Base-by-base conservation (phyloP, 768 basidiomycete genomes). In the Infundibulicybe gibba region DNA sequence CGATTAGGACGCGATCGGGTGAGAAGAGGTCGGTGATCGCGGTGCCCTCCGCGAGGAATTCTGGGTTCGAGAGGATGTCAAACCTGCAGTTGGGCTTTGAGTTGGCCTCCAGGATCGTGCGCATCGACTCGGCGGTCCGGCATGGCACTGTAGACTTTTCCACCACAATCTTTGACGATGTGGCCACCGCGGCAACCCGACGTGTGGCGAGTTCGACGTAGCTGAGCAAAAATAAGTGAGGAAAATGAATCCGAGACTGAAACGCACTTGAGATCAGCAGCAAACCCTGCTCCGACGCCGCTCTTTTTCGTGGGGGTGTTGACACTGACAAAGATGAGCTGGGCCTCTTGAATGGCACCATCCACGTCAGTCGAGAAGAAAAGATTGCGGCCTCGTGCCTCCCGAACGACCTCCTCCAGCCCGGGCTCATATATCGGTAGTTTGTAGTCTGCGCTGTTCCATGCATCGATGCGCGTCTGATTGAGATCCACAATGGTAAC, bases 101-200 rank as follows among this genome's bases (percentile, higher is more conserved):
- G 77, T 99, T 99, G 56, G 95, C 94, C 68, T 98, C 94, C 45
- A 99, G 85, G 68, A 99, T 97, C 45, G 91, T 97, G 59, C 95
- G 91, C 97, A 99, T 99, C 15, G 94, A 95, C 69, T 97, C 91
- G 50, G 97, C 97, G 6, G 97, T 99, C 54, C 97, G 86, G 73
- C 94, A 97, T 33, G 97, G 97, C 8, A 99, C 97, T 4, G 97
- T 99, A 13, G 95, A 98, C 69, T 99, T 99, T 64, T 99, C 97
- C 50, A 99, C 94, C 44, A 99, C 97, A 58, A 99, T 98, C 76
- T 99, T 99, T 64, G 83, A 87, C 1, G 88, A 83, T 17, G 74
- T 86, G 40, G 97, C 91, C 48, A 97, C 87, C 38, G 80, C 81
- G 37, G 97, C 97, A 54, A 99, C 98, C 56, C 88, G 89, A 56